phyloP scores from a whole-genome alignment of 2,329 filamentous ascomycete species.

The Domatiomyces catenatus region DNA sequence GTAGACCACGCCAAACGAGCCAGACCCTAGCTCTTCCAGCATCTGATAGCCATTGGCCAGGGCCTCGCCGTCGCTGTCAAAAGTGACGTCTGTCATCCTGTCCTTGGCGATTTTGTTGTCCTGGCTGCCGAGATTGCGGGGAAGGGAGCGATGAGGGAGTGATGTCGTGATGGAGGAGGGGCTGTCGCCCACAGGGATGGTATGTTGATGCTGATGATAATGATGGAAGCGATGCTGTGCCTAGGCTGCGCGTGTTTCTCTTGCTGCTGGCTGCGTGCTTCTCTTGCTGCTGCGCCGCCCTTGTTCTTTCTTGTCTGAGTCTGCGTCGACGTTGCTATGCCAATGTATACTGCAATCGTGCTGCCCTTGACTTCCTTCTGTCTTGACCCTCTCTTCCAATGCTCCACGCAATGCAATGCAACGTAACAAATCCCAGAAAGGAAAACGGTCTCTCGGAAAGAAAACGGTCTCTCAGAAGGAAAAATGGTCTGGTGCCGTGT shows the following conservation, averaged over 20 bases:
- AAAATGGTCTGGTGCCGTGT: no score
- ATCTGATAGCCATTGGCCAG: constrained; percentile 69
- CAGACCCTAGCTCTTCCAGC: constrained; percentile 87
- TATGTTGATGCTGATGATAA: neutral
- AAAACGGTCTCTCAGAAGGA: no score
- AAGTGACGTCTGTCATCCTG: constrained; percentile 3
- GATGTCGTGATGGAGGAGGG: neutral
- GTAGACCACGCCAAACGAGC: constrained; percentile 93
- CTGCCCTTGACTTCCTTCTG: no score
- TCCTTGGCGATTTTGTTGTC: neutral
- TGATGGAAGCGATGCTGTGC: neutral
- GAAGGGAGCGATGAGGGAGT: neutral
- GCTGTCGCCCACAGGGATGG: neutral
- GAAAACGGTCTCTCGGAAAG: no score
- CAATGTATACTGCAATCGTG: neutral
- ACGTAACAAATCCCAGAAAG: neutral
- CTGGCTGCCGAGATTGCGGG: neutral
- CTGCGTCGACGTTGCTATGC: neutral
- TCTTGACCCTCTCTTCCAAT: neutral
- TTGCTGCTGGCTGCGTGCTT: neutral
- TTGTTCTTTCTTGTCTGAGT: no score
- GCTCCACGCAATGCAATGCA: neutral
- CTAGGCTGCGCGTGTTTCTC: neutral
- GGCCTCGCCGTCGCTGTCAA: constrained; percentile 13
- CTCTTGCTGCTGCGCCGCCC: neutral